Percentiles rank a stretch among this genome's conserved stretches.
Conservation (phyloP, 1,139 yeast genomes). For the Kodamaea sp. region DNA sequence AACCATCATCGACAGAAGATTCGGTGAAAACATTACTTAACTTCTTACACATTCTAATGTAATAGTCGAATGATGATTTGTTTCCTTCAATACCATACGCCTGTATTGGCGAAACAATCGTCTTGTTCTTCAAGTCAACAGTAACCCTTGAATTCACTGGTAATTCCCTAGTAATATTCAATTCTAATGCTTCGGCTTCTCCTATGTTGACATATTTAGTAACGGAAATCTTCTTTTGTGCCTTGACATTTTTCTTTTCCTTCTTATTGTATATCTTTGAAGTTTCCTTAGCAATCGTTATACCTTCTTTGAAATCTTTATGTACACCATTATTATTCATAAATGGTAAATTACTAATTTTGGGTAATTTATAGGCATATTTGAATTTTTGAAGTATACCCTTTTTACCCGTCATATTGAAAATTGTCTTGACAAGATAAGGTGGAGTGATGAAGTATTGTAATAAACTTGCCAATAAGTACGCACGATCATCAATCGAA, state of each 20-base stretch:
- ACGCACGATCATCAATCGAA: slow-evolving; percentile 28
- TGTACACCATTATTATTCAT: slow-evolving; percentile 48
- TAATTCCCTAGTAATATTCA: slow-evolving; percentile 53
- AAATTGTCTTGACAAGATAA: slow-evolving; percentile 63
- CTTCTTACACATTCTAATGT: slow-evolving; percentile 60
- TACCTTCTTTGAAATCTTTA: slow-evolving; percentile 56
- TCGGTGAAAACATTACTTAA: slow-evolving; percentile 72
- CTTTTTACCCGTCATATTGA: slow-evolving; percentile 33
- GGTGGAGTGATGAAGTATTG: slow-evolving; percentile 88
- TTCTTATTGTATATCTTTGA: slow-evolving; percentile 37
- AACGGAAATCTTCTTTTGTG: slow-evolving; percentile 48
- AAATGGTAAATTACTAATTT: slow-evolving; percentile 69
- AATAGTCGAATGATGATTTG: slow-evolving; percentile 67
- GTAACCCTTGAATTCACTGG: slow-evolving; percentile 82
- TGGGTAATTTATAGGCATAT: slow-evolving; percentile 69
- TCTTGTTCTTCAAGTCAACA: slow-evolving; percentile 58
- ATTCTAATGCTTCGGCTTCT: slow-evolving; percentile 49
- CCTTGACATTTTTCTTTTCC: slow-evolving; percentile 36
- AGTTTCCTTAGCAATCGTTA: slow-evolving; percentile 57
- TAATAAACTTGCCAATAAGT: slow-evolving; percentile 64
- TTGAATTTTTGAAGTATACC: slow-evolving; percentile 44
- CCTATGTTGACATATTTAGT: slow-evolving; percentile 82
- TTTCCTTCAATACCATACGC: slow-evolving; percentile 68
- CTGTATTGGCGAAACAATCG: slow-evolving; percentile 65
- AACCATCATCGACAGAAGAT: slow-evolving; percentile 64